A percentile compares a stretch with the other conserved stretches of the same genome.
phyloP scores from a whole-genome alignment of 2,329 filamentous ascomycete species.

The Trichoderma sp. region DNA sequence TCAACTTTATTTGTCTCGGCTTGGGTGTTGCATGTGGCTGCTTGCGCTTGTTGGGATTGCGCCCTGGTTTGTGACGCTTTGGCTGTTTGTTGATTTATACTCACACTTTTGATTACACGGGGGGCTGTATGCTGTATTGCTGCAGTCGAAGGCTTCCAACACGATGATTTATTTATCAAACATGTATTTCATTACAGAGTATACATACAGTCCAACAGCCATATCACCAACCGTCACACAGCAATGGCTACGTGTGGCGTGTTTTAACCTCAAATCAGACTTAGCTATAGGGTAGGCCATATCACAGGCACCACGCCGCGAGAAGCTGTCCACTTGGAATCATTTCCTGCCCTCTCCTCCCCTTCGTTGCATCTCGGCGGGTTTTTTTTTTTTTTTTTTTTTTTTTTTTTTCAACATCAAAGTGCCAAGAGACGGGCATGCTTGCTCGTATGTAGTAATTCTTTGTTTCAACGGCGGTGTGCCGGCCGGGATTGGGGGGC shows the following conservation, averaged over 20 bases:
- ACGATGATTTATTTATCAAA: no score
- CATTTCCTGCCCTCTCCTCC: not conserved
- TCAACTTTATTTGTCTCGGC: conserved; percentile 10
- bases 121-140: not conserved
- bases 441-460: not conserved
- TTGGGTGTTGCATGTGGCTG: not conserved
- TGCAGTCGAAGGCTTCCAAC: no score
- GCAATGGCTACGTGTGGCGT: not conserved
- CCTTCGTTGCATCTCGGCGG: not conserved
- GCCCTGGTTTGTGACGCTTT: not conserved
- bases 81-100: not conserved
- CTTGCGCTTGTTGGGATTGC: not conserved
- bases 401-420: no score
- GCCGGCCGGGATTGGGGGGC: not conserved
- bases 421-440: not conserved
- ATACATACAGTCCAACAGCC: no score
- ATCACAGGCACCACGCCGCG: not conserved
- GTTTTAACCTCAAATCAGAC: not conserved
- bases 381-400: no score
- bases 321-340: not conserved
- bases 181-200: no score
- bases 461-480: not conserved
- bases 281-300: not conserved
- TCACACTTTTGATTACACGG: not conserved
- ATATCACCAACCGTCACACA: no score